Evolutionary conservation across 495 filamentous ascomycete species (phyloP).

Genomic region (Aeminium ludgeri): DNA sequence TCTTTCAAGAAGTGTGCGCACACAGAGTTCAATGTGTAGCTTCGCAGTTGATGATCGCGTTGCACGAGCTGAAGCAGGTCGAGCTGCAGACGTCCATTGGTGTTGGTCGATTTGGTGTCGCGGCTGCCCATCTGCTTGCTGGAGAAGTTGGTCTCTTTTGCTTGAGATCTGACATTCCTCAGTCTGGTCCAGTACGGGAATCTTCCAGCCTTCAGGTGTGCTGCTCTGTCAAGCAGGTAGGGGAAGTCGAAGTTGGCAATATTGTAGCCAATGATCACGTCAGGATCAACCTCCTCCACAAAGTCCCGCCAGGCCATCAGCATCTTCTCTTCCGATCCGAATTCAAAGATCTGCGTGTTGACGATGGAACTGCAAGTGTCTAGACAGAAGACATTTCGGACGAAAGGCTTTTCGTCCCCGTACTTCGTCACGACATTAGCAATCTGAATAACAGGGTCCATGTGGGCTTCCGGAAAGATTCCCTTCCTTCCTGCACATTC

Average conservation of each 20-base stretch:
- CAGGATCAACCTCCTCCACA: constrained; percentile 77
- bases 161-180: constrained; percentile 41
- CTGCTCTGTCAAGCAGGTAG: constrained; percentile 81
- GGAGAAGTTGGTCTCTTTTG: constrained; percentile 68
- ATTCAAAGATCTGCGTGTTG: constrained; percentile 82
- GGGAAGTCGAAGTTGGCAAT: constrained; percentile 98
- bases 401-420: constrained; percentile 87
- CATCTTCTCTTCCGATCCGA: constrained; percentile 66
- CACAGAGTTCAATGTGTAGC: constrained; percentile 94
- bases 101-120: constrained; percentile 85
- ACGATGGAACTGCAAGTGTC: constrained; percentile 84
- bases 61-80: constrained; percentile 89
- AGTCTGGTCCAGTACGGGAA: constrained; percentile 83
- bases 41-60: constrained; percentile 82
- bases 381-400: constrained; percentile 89
- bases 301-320: constrained; percentile 79
- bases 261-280: constrained; percentile 98
- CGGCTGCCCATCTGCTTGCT: constrained; percentile 99
- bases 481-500: constrained; percentile 96
- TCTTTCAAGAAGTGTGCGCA: constrained; percentile 93
- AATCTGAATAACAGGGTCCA: constrained; percentile 95
- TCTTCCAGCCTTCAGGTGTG: constrained; percentile 51
- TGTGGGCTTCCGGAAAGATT: constrained; percentile 80
- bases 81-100: constrained; percentile 80
- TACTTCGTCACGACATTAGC: constrained; percentile 94